Conservation (phyloP, 2,329 filamentous ascomycete genomes). For the Penicillium palitans region DNA sequence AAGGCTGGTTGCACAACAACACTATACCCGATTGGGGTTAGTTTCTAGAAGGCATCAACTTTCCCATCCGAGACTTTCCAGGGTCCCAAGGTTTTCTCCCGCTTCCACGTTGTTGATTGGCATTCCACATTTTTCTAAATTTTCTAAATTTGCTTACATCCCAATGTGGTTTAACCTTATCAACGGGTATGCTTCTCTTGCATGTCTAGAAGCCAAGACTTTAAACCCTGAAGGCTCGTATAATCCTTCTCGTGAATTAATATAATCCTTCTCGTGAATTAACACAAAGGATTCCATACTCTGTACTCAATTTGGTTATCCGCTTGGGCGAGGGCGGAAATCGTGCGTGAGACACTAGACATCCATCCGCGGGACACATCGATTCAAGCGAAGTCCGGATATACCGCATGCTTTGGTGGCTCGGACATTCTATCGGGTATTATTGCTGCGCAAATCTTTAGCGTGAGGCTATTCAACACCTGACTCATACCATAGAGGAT, state of each 20-base stretch:
- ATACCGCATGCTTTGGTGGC: neutral
- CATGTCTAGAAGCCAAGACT: neutral
- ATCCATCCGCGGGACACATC: neutral
- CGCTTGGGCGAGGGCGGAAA: neutral
- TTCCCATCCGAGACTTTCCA: neutral
- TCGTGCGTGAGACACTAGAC: neutral
- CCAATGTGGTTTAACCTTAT: neutral
- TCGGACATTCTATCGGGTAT: neutral
- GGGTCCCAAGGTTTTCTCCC: neutral
- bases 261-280: neutral
- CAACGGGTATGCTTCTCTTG: neutral
- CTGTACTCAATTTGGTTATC: no score
- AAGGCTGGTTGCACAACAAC: neutral
- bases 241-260: neutral
- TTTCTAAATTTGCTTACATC: no score
- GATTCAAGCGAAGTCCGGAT: neutral
- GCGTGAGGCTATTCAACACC: neutral
- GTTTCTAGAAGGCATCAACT: neutral
- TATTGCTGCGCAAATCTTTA: neutral
- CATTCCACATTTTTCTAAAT: neutral
- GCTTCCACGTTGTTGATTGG: neutral
- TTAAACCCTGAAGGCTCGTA: neutral
- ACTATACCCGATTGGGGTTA: neutral
- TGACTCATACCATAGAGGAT: neutral
- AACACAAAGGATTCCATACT: neutral